Conservation (phyloP, 106 monocot genomes). For the Posidonia australis region DNA sequence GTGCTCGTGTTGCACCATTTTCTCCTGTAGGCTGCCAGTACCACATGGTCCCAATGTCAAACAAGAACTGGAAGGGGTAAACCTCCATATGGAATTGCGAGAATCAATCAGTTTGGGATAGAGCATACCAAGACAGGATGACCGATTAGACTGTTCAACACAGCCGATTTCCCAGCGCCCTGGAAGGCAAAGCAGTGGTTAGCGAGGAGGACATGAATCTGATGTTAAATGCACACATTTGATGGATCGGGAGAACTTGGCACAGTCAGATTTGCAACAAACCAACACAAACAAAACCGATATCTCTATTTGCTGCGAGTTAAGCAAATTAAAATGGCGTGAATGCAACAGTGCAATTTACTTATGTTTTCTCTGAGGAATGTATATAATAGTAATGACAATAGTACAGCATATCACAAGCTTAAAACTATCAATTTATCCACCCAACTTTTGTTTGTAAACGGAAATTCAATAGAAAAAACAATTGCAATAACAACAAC, state of each 20-base stretch:
- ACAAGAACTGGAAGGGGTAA: conserved; percentile 1
- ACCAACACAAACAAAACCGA: neutral
- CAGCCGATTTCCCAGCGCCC: conserved; percentile 96
- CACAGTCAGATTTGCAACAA: too few relatives aligned
- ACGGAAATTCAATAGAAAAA: too few relatives aligned
- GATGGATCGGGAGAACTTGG: neutral
- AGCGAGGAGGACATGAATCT: neutral
- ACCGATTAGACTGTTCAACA: conserved; percentile 88
- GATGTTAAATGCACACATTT: neutral
- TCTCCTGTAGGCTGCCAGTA: conserved; percentile 80
- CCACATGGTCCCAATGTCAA: neutral
- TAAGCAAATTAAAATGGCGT: neutral
- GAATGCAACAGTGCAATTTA: neutral
- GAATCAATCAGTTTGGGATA: neutral
- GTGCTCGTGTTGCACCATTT: conserved; percentile 88
- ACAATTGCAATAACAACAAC: too few relatives aligned
- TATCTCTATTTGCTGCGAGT: neutral
- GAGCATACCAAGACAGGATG: conserved; percentile 80
- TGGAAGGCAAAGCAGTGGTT: conserved; percentile 14
- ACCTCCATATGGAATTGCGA: too few relatives aligned
- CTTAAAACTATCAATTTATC: neutral
- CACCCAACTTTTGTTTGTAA: too few relatives aligned
- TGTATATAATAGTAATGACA: too few relatives aligned
- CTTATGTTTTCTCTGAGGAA: neutral
- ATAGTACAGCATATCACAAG: neutral